These are phyloP conservation scores for Globisporangium nodosum DNA, from an alignment of 352 stramenopile genomes.

Conservation along the genomic window DNA sequence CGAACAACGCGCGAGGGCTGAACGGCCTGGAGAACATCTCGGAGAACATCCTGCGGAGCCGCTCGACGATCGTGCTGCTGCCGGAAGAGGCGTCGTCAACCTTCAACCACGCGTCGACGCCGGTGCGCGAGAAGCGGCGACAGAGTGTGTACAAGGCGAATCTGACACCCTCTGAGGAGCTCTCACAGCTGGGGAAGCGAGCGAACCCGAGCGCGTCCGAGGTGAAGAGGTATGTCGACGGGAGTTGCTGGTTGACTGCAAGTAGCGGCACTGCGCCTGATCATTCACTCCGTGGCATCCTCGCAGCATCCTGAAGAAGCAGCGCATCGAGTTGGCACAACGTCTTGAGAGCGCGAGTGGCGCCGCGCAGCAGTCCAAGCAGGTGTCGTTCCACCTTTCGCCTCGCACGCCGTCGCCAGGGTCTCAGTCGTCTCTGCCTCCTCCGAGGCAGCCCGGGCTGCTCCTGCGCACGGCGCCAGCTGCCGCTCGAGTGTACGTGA, in stretches of 20 bases:
- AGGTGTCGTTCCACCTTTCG: conserved; percentile 61
- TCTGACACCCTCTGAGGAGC: background rate
- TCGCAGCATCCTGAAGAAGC: conserved; percentile 70
- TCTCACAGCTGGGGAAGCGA: conserved; percentile 12
- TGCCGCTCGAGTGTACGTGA: conserved; percentile 35
- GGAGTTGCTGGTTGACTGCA: background rate
- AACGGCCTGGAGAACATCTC: conserved; percentile 74
- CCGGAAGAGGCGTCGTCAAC: conserved; percentile 20
- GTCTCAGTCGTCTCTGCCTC: conserved; percentile 5
- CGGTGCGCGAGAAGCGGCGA: conserved; percentile 21
- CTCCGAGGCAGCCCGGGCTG: conserved; percentile 19
- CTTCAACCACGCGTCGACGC: conserved; percentile 17
- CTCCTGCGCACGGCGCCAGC: conserved; percentile 21
- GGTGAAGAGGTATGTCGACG: conserved; percentile 14
- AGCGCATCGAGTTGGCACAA: conserved; percentile 16
- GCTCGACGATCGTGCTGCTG: conserved; percentile 22
- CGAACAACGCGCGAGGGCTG: conserved; percentile 26
- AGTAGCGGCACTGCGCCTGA: conserved; percentile 3
- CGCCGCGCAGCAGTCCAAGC: conserved; percentile 25
- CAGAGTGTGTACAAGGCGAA: conserved; percentile 15
- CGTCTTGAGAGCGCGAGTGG: conserved; percentile 1
- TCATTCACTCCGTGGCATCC: conserved; percentile 6
- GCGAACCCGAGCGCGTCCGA: conserved; percentile 3
- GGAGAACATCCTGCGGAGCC: conserved; percentile 65
- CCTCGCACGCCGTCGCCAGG: conserved; percentile 5